Evolutionary conservation across 2,329 filamentous ascomycete species (phyloP), one percentile per base, ranked within the genome.

Genomic region (Beauveria medogensis): DNA sequence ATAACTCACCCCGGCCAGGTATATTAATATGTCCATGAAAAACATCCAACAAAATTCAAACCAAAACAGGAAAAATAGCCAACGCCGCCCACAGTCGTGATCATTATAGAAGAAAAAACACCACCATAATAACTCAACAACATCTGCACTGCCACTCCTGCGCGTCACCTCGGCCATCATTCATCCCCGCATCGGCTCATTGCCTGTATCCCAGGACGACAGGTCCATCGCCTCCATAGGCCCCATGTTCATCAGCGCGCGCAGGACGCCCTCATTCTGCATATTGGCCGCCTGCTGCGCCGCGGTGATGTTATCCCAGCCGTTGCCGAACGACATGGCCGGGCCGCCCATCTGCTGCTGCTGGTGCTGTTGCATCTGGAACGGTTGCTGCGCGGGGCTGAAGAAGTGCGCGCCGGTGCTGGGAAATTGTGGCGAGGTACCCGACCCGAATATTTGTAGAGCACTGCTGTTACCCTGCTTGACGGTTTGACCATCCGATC

Each of bases 211-310:
- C 80, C 80, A 82, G 37, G 75, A 71, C 18, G 73, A 74, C 62
- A 82, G 71, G 64, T 83, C 82, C 80, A 87, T 84, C 12, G 79
- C 78, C 64, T 86, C 83, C 78, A 87, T 83, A 0, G 82, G 76
- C 8, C 80, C 80, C 74, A 85, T 79, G 59, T 78, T 80, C 78
- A 85, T 82, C 60, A 86, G 71, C 9, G 81, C 79, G 61, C 81
- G 75, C 52, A 86, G 70, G 48, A 86, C 78, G 0, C 82, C 82
- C 54, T 86, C 82, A 9, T 76, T 78, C 20, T 63, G 43, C 8
- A 75, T 70, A 57, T 78, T 75, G 22, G 57, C 57, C 4, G 57
- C 57, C 40, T 59, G 57, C 40, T 59, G 57, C 22, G 57, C 57
- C 16, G 57, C 57, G 9, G 72, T 66, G 37, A 78, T 67, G 51